These are phyloP conservation scores for Cadophora luteo-olivacea DNA, from an alignment of 2,329 filamentous ascomycete species.

Conservation along the genomic window DNA sequence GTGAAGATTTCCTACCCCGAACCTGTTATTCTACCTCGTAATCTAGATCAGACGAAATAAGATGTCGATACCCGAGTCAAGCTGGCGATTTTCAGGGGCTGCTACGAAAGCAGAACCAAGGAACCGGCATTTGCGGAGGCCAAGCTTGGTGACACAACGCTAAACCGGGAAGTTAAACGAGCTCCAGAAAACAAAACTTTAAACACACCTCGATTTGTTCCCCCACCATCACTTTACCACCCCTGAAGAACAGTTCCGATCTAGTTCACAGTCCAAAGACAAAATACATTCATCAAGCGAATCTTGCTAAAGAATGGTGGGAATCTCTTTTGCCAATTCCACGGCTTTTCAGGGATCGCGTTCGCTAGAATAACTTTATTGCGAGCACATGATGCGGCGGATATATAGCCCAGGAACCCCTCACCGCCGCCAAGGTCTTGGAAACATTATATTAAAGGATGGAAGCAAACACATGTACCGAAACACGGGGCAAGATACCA, in stretches of 20 bases:
- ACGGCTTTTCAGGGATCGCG: background rate
- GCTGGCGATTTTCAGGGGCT: background rate
- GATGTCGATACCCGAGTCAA: background rate
- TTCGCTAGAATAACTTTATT: background rate
- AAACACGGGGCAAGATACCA: background rate
- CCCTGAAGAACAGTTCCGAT: background rate
- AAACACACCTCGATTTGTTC: background rate
- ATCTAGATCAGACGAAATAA: background rate
- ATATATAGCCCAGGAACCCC: slow-evolving; percentile 13
- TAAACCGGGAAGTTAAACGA: background rate
- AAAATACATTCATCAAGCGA: background rate
- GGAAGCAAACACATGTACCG: background rate
- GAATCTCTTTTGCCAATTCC: background rate
- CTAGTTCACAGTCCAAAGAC: background rate
- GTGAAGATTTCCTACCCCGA: too few relatives aligned
- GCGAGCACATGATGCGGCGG: background rate
- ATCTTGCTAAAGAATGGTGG: background rate
- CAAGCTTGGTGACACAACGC: background rate
- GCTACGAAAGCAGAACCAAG: too few relatives aligned
- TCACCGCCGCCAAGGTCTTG: background rate
- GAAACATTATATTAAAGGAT: background rate
- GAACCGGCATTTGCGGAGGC: background rate
- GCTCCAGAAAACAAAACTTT: background rate
- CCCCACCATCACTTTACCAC: background rate
- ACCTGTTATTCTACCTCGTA: background rate